phyloP scores from a whole-genome alignment of 495 filamentous ascomycete genomes.

The Schizothecium vesticola region DNA sequence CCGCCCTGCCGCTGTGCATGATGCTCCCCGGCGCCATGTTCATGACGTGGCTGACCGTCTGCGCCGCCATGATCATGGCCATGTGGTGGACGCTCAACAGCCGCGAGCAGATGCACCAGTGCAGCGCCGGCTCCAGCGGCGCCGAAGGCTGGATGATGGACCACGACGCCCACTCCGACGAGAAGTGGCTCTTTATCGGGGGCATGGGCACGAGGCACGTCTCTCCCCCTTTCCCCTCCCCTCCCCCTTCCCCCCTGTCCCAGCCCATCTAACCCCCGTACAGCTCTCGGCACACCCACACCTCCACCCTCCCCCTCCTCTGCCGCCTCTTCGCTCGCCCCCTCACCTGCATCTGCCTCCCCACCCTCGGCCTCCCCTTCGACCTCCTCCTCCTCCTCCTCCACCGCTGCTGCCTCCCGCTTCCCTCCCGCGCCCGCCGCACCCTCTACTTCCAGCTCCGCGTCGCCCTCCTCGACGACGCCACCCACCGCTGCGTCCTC shows the following conservation, averaged over 20 bases:
- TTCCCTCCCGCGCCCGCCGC: conserved; percentile 21
- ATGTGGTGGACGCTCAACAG: conserved; percentile 27
- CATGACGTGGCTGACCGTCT: conserved; percentile 16
- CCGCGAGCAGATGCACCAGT: conserved; percentile 15
- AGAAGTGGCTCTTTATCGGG: conserved; percentile 35
- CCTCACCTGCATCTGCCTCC: conserved; percentile 30
- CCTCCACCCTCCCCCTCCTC: conserved; percentile 23
- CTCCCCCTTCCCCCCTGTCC: neutral
- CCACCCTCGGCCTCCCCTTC: conserved; percentile 28
- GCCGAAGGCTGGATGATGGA: conserved; percentile 22
- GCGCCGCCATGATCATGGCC: conserved; percentile 17
- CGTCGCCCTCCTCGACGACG: conserved; percentile 29
- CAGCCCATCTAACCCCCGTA: neutral
- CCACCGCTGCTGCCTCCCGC: conserved; percentile 26
- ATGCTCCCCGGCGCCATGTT: conserved; percentile 28
- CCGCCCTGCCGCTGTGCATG: conserved; percentile 24
- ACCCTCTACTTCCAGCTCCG: conserved; percentile 32
- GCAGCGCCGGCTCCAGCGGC: conserved; percentile 4
- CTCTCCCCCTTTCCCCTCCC: neutral
- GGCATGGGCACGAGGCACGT: conserved; percentile 29
- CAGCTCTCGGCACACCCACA: conserved; percentile 22
- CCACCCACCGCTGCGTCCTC: conserved; percentile 31
- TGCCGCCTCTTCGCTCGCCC: conserved; percentile 31
- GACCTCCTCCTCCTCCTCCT: conserved; percentile 28
- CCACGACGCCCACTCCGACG: conserved; percentile 21